phyloP scores from a whole-genome alignment of 164 flowering plant genomes.

The Vitis labrusca region DNA sequence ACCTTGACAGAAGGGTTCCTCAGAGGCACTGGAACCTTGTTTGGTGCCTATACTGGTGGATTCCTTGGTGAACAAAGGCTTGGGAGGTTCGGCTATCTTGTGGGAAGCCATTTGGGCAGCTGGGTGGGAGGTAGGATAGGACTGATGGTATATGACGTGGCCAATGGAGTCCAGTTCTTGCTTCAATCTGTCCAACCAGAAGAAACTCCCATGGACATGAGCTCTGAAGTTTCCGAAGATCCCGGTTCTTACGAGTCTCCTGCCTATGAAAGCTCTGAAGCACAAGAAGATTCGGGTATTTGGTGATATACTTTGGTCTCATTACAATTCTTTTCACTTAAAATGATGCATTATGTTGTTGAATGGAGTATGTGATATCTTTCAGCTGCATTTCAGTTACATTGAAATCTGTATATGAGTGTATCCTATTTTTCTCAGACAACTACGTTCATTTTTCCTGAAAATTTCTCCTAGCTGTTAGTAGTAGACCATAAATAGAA shows the following conservation, averaged over 20 bases:
- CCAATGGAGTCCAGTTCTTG: slow-evolving; percentile 68
- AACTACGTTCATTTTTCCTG: no score
- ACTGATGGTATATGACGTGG: slow-evolving; percentile 83
- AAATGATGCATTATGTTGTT: not conserved
- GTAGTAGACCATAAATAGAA: no score
- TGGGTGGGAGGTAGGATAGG: slow-evolving; percentile 92
- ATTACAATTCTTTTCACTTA: slow-evolving; percentile 2
- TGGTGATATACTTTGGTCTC: slow-evolving; percentile 1
- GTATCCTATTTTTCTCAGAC: no score
- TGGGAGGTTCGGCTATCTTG: slow-evolving; percentile 85
- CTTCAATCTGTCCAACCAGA: slow-evolving; percentile 40
- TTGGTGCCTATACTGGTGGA: slow-evolving; percentile 79
- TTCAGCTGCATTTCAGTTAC: no score
- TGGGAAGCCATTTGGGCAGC: slow-evolving; percentile 87
- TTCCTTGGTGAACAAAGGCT: slow-evolving; percentile 74
- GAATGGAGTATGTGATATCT: not conserved
- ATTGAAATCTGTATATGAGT: no score
- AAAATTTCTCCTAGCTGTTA: no score
- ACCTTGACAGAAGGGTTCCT: slow-evolving; percentile 81
- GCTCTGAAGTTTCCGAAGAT: slow-evolving; percentile 17
- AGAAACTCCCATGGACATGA: slow-evolving; percentile 26
- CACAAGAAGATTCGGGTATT: slow-evolving; percentile 20
- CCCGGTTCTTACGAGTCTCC: slow-evolving; percentile 14
- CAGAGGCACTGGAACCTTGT: slow-evolving; percentile 81
- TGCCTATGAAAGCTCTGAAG: slow-evolving; percentile 20